Evolutionary conservation across 257 asterid genomes (phyloP), one percentile per base, ranked within the genome.

Genomic region (Leonotis leonurus): DNA sequence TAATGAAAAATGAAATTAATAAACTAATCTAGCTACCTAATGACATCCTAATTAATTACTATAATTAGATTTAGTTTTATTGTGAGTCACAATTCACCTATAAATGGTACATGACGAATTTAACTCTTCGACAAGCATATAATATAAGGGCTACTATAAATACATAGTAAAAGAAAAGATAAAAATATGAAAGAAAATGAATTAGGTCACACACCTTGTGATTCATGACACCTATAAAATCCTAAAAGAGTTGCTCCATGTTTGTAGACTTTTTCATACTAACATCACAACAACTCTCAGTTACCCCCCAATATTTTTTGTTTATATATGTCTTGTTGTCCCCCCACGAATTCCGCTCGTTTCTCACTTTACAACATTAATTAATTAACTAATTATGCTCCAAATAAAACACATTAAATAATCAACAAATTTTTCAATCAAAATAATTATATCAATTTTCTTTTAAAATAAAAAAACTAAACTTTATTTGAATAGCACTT

Each of bases 221-320:
- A 66, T 27, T 24, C 12, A 22, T 48, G 57, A 40, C 68, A 71
- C 63, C 76, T 39, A 67, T 16, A 20, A 32, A 35, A 20, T 11
- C 29, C 46, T 0, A 0, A 33, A 35, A 56, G 39, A 1, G 39
- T 5, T 27, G 21, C 50, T 8, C 4, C 20, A 46, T 44, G 17
- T 30, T 16, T 53, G 32, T 12, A 33, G 12, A 33, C 39, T 33
- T 6, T 3, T 33, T 46, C 35, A 39, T 63, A n/a, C 75, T 56
- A 64, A 71, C 53, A 41, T 8, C 11, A 29, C 72, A 71, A 65
- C 76, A 57, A 71, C 71, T 58, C 55, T n/a, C 72, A 57, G 36
- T 71, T 64, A 71, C 63, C 66, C 26, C 25, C 61, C 48, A 62
- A 5, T 70, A 6, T 39, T 56, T 56, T n/a, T 18, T 37, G 11